Evolutionary conservation across 306 rosid species (phyloP).

Genomic region (Dalbergia cochinchinensis): DNA sequence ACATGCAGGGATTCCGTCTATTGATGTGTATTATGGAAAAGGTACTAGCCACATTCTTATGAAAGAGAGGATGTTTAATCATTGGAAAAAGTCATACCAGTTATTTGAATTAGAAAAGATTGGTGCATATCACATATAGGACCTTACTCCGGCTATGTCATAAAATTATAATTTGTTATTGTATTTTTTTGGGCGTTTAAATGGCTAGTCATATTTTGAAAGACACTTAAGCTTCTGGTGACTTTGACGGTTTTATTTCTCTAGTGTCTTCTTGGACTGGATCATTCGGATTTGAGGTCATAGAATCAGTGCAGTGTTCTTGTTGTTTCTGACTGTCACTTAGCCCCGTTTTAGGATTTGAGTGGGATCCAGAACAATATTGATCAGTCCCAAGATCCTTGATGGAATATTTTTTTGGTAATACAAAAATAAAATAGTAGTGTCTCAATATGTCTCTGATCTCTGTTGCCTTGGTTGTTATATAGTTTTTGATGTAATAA

Average conservation of each 20-base stretch:
- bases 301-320: not conserved
- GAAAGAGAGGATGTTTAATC: not conserved
- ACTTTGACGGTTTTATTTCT: not conserved
- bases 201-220: constrained; percentile 16
- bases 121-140: not conserved
- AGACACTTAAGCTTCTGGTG: not conserved
- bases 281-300: constrained; percentile 2
- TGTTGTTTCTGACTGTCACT: not conserved
- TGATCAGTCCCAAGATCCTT: not conserved
- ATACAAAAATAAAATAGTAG: not conserved
- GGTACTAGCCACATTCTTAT: constrained; percentile 44
- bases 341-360: not conserved
- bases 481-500: not conserved
- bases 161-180: not conserved
- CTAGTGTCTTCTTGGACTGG: not conserved
- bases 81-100: not conserved
- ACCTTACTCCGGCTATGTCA: not conserved
- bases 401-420: not conserved
- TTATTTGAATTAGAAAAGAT: not conserved
- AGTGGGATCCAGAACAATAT: constrained; percentile 1
- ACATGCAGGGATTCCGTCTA: constrained; percentile 77
- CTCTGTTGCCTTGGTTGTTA: not conserved
- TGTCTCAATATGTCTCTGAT: not conserved
- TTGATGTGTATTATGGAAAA: constrained; percentile 72
- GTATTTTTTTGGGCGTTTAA: not conserved